Evolutionary conservation across 192 early-diverging fungal genomes (phyloP), one percentile per base, ranked within the genome.

Genomic region (Linderina pennispora): DNA sequence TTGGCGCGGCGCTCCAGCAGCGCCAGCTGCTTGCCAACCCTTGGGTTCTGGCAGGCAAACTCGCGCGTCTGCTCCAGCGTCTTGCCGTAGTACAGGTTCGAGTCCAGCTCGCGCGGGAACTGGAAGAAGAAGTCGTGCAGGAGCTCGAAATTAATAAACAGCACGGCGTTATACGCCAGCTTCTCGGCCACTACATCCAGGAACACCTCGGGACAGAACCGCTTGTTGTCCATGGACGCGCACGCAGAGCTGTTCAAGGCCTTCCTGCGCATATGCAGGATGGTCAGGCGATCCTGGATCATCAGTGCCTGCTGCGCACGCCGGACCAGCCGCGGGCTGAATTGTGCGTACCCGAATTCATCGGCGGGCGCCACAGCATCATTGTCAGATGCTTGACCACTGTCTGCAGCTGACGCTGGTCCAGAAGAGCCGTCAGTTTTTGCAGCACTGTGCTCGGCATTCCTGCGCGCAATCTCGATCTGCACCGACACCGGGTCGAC

Each of bases 111-210:
- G 26, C 95, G 71, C 25, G 95, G 95, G 48, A 97, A 80, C 74
- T 97, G 93, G 82, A 95, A 96, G 58, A 95, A 92, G 72, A 97
- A 98, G 66, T 98, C 95, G 59, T 92, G 94, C 59, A 98, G 71
- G 37, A 98, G 77, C 67, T 98, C 95, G 15, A 94, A 89, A 60
- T 91, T 89, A 53, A 98, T 94, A 61, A 98, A 98, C 88, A 98
- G 92, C 28, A 93, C 92, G 26, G 92, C 87, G 69, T 70, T 91
- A 61, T 92, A 89, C 0, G 95, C 85, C 26, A 98, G 77, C 55
- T 98, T 98, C 43, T 97, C 92, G 1, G 95, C 83, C 19, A 98
- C 82, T 23, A 91, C 87, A 22, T 85, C 84, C 48, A 97, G 65
- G 58, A 94, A 95, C 2, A 87, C 84, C 70, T 98, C 95, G 8